Evolutionary conservation across 768 basidiomycete genomes (phyloP).

Genomic region (Russula abietina): DNA sequence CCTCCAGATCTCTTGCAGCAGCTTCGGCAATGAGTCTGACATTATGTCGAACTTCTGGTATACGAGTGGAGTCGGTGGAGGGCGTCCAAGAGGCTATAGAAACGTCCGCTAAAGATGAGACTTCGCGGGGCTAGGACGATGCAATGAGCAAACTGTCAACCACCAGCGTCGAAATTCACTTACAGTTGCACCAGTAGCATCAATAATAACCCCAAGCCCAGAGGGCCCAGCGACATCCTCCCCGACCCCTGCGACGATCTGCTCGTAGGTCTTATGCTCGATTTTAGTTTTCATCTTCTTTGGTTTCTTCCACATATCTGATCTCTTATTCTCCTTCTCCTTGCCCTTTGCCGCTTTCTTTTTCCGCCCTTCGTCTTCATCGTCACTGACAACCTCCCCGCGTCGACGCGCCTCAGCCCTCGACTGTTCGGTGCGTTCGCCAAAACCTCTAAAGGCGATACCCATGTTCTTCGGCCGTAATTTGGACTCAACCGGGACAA

Average conservation of each 20-base stretch:
- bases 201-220: conserved; percentile 83
- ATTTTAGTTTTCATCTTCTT: conserved; percentile 80
- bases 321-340: conserved; percentile 41
- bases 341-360: conserved; percentile 50
- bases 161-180: conserved; percentile 30
- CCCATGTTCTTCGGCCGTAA: conserved; percentile 81
- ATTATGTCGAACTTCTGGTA: conserved; percentile 98
- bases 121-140: conserved; percentile 65
- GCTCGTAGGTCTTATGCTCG: conserved; percentile 95
- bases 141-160: conserved; percentile 14
- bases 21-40: conserved; percentile 78
- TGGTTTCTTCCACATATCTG: conserved; percentile 81
- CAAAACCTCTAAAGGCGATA: conserved; percentile 82
- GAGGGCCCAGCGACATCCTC: conserved; percentile 41
- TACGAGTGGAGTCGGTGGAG: conserved; percentile 76
- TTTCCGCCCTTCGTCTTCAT: conserved; percentile 49
- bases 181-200: conserved; percentile 90
- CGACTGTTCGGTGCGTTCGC: conserved; percentile 81
- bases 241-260: conserved; percentile 86
- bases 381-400: conserved; percentile 70
- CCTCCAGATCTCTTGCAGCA: conserved; percentile 79
- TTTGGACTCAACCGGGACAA: conserved; percentile 83
- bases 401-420: conserved; percentile 72
- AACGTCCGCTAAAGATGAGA: conserved; percentile 76
- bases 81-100: conserved; percentile 78